phyloP scores from a whole-genome alignment of 192 early-diverging fungal genomes.

The Fimicolochytrium jonesii region DNA sequence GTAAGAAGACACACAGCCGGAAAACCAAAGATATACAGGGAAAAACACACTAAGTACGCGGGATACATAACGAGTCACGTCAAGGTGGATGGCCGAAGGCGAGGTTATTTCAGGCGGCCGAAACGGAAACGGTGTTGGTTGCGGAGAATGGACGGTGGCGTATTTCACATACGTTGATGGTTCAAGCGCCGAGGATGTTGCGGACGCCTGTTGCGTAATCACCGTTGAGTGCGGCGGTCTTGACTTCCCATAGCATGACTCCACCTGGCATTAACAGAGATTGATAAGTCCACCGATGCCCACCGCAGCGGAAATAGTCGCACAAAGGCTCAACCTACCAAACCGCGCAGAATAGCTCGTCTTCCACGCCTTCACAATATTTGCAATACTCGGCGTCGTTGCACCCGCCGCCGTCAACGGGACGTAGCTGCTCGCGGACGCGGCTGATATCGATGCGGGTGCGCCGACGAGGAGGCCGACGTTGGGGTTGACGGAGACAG shows the following conservation, averaged over 20 bases:
- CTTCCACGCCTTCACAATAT: constrained; percentile 2
- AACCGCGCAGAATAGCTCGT: neutral
- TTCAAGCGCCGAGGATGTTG: constrained; percentile 3
- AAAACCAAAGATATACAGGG: too few species aligned
- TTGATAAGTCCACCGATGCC: neutral
- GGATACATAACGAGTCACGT: too few species aligned
- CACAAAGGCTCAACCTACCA: neutral
- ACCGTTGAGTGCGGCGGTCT: neutral
- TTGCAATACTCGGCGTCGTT: neutral
- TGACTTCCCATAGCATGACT: constrained; percentile 23
- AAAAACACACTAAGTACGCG: too few species aligned
- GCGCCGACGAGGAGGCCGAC: constrained; percentile 18
- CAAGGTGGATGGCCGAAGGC: too few species aligned
- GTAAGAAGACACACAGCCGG: too few species aligned
- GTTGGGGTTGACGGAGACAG: constrained; percentile 22
- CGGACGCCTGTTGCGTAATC: constrained; percentile 10
- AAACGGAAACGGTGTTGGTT: too few species aligned
- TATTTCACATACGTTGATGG: too few species aligned
- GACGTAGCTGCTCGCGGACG: constrained; percentile 12
- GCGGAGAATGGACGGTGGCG: too few species aligned
- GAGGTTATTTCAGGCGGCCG: too few species aligned
- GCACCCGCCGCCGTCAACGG: neutral
- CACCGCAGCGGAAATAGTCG: neutral
- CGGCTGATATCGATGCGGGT: constrained; percentile 3
- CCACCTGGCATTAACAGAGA: neutral